Evolutionary conservation across 1,139 yeast species (phyloP), one percentile per base, ranked within the genome.

Genomic region (Suhomyces chickasaworum): DNA sequence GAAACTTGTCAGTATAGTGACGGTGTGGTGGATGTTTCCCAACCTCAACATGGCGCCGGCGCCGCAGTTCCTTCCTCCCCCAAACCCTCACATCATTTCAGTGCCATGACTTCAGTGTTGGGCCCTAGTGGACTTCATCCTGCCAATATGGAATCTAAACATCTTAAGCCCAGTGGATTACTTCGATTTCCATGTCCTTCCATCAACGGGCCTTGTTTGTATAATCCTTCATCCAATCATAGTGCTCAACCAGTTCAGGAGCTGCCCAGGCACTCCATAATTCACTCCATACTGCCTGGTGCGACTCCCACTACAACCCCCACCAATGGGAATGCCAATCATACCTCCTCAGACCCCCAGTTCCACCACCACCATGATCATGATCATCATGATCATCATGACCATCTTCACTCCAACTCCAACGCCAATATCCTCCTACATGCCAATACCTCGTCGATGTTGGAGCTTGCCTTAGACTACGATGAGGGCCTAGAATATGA

Each of bases 1-100:
- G 68, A 64, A 44, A 53, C 63, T n/a, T 46, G 58, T 13, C 61
- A 53, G 39, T 64, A 53, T 48, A 51, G 53, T 41, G 60, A 59
- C 47, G 51, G 53, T 41, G 53, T 44, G 39, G 47, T 45, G 34
- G 39, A 27, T 15, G 42, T 44, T 15, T 21, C 41, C 10, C 32
- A 29, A 9, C 32, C 16, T 6, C 32, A 29, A 9, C 10, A 29
- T 17, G 32, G 32, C 32, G 32, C 38, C 31, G 18, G 37, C 41
- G 36, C n/a, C 31, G 22, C 33, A 25, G 25, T 13, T 12, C 39
- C 20, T n/a, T 15, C 39, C 13, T 23, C 20, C 39, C 39, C 23
- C 41, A 22, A 13, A 15, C 32, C 32, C 32, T 29, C 32, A 8
- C 32, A 29, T 9, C 17, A 13, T 13, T 29, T 29, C 32, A 17